Evolutionary conservation across 1,284 basidiomycete genomes (phyloP), one percentile per base, ranked within the genome.

Genomic region (Ceratobasidium sp.): DNA sequence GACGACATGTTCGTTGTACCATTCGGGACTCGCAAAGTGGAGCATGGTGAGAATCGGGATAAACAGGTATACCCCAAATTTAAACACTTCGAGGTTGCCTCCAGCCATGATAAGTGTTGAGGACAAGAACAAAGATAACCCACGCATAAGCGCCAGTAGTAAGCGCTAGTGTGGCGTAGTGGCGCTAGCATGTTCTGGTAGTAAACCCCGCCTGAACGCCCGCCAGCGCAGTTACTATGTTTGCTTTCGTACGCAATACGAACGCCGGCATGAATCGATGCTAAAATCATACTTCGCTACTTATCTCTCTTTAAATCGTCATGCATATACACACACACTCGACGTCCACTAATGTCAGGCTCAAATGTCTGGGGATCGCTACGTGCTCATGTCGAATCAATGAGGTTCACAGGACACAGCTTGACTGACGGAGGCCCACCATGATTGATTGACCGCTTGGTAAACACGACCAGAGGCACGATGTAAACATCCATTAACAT

Each of bases 11-110:
- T 85, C 84, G 58, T 87, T 84, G 79, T 96, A 97, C 94, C 94
- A 98, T 46, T 92, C 87, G 4, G 94, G 93, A 80, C 95, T 93
- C 67, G 95, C 94, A 79, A 93, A 96, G 80, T 96, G 92, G 66
- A 95, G 83, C 82, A 97, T 89, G 30, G 93, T 89, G 52, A 87
- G 85, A 64, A 96, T 87, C 0, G 95, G 95, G 76, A 96, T 90
- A 80, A 95, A 94, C 73, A 97, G 88, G 82, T 98, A 97, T 41
- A 95, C 83, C 1, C 88, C 89, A 77, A 95, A 95, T 82, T 94
- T 94, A 88, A 95, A 93, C 21, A 95, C 87, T 81, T 96, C 94
- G 72, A 96, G 88, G 80, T 92, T 93, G 49, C 92, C 88, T 41
- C 92, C 91, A 18, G 86, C 91, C 91, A 94, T 93, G 75, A 69